Percentiles rank a stretch among this genome's conserved stretches.
Conservation (phyloP, 495 filamentous ascomycete species). For the Chaetomium cochliodes region DNA sequence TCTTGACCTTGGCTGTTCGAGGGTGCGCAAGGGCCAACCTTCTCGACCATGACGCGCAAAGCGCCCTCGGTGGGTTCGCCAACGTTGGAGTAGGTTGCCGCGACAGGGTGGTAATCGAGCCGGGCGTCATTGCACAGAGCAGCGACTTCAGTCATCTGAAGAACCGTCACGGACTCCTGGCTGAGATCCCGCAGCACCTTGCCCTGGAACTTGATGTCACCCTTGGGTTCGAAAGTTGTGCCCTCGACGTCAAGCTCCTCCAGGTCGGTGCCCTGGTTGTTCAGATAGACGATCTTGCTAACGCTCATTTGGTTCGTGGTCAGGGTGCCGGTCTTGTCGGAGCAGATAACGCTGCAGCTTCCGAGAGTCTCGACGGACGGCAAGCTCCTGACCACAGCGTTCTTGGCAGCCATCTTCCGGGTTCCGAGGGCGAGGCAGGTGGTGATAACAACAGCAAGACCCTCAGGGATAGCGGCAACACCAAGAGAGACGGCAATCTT, state of each 20-base stretch:
- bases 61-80: constrained; percentile 97
- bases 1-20: constrained; percentile 46
- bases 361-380: constrained; percentile 97
- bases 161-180: constrained; percentile 72
- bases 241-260: constrained; percentile 92
- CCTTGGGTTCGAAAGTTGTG: constrained; percentile 86
- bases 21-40: constrained; percentile 68
- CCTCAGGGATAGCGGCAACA: constrained; percentile 96
- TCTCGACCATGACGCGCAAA: constrained; percentile 86
- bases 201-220: constrained; percentile 65
- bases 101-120: constrained; percentile 76
- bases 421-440: constrained; percentile 95
- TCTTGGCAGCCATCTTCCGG: constrained; percentile 97
- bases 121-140: constrained; percentile 88
- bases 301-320: constrained; percentile 99
- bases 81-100: constrained; percentile 72
- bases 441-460: constrained; percentile 95
- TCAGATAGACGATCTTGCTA: constrained; percentile 83
- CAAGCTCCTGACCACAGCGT: constrained; percentile 91
- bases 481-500: constrained; percentile 99
- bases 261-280: constrained; percentile 65
- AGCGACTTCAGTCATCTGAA: constrained; percentile 80
- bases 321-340: constrained; percentile 98
- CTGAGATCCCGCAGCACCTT: constrained; percentile 67
- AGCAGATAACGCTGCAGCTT: constrained; percentile 99